Base-by-base conservation (phyloP, 1,139 yeast species). In the Magnusiomyces starmeri region DNA sequence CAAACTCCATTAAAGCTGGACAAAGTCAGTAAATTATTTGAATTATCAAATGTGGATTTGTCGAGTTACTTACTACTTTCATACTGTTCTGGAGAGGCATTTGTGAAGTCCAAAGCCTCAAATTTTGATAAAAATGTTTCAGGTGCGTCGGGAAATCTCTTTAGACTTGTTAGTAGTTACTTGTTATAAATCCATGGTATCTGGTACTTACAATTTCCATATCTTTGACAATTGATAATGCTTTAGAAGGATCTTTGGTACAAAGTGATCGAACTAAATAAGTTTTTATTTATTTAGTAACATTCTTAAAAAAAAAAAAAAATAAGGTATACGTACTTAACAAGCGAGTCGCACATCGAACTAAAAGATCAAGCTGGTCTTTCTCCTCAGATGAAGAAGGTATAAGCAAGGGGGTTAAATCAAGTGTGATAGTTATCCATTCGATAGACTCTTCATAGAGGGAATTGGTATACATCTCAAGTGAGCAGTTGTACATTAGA, bases 1-100 rank as follows among this genome's bases (percentile, higher is more conserved):
- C 56, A 42, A 54, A 37, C 47, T 54, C 56, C 56, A 54, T 51
- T 20, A 54, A 32, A 14, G 54, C 53, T 53, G 21, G n/a, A 6
- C n/a, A 48, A n/a, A 20, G 43, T 39, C 45, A 39, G 29, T 12
- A 35, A 12, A 32, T 35, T 12, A 8, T 35, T 37, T 25, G 18
- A n/a, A 35, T 29, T 39, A 41, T 21, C 22, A 22, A 29, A 6
- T 45, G 12, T 9, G 35, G 4, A 14, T 29, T 20, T 14, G 4
- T 14, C 37, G n/a, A 18, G n/a, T 4, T 22, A 10, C 48, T 20
- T 43, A 50, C 55, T 45, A 2, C 50, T 37, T 47, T 54, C 54
- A 40, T 51, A 51, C 10, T 39, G 29, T 24, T 51, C 54, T 25
- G 50, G 32, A 2, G 40, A 35, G 2, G 54, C 40, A 12, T 46